These are phyloP conservation scores for Exophiala xenobiotica DNA, from an alignment of 2,329 filamentous ascomycete genomes.

Conservation along the genomic window DNA sequence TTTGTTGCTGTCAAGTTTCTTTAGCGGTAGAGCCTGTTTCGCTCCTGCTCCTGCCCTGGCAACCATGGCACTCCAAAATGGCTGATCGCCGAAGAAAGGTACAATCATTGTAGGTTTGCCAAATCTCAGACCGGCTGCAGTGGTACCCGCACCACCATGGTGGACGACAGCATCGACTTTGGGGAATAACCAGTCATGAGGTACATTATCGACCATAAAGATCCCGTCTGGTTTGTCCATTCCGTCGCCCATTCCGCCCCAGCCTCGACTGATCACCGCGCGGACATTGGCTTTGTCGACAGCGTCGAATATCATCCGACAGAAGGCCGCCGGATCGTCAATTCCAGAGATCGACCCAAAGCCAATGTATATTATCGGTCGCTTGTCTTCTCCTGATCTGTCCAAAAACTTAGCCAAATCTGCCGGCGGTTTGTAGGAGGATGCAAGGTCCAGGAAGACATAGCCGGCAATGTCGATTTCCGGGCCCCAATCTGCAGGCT, in stretches of 20 bases:
- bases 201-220: constrained; percentile 38
- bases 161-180: constrained; percentile 39
- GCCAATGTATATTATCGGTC: constrained; percentile 37
- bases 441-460: constrained; percentile 53
- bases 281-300: constrained; percentile 36
- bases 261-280: constrained; percentile 40
- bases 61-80: constrained; percentile 49
- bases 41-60: constrained; percentile 44
- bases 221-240: constrained; percentile 35
- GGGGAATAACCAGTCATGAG: constrained; percentile 42
- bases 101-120: constrained; percentile 41
- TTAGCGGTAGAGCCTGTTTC: constrained; percentile 39
- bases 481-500: constrained; percentile 55
- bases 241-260: constrained; percentile 38
- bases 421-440: constrained; percentile 44
- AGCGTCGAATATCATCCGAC: constrained; percentile 38
- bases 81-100: constrained; percentile 48
- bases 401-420: constrained; percentile 37
- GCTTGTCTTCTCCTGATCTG: constrained; percentile 25
- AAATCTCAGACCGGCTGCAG: constrained; percentile 38
- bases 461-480: constrained; percentile 57
- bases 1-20: constrained; percentile 36
- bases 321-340: constrained; percentile 38
- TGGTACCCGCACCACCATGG: constrained; percentile 41
- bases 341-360: constrained; percentile 40